Conservation (phyloP, 2,329 filamentous ascomycete species). For the Didymella arachidicola region DNA sequence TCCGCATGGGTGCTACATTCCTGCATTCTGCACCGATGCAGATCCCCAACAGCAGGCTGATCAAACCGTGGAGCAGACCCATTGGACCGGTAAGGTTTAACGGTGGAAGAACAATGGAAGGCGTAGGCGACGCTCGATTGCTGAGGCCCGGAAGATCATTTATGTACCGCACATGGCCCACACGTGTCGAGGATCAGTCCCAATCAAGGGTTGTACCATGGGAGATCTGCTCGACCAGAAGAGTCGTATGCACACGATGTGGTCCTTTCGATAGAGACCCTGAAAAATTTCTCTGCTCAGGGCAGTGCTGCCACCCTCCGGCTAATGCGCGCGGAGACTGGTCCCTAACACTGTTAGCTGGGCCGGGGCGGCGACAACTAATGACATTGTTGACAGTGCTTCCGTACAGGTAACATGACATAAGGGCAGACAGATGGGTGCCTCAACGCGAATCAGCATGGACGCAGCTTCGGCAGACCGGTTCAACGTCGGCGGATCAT, state of each 20-base stretch:
- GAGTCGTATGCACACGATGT: constrained; percentile 7
- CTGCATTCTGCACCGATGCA: constrained; percentile 16
- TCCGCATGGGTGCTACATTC: constrained; percentile 19
- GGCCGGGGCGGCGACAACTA: constrained; percentile 2
- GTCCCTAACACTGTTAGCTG: neutral
- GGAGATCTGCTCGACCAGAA: constrained; percentile 15
- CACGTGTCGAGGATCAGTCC: constrained; percentile 9
- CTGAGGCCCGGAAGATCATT: constrained; percentile 8
- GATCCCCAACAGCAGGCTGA: constrained; percentile 12
- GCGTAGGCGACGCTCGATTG: constrained; percentile 7
- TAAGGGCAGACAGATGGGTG: neutral
- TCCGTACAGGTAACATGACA: constrained; percentile 14
- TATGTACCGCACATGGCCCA: constrained; percentile 15
- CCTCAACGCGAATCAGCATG: neutral
- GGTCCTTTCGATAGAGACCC: constrained; percentile 11
- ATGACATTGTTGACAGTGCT: constrained; percentile 8
- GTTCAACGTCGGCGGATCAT: constrained; percentile 8
- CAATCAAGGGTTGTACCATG: constrained; percentile 1
- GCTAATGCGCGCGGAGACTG: constrained; percentile 3
- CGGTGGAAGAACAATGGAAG: constrained; percentile 1
- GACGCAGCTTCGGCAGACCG: neutral
- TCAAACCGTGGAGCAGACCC: constrained; percentile 12
- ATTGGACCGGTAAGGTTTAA: constrained; percentile 9
- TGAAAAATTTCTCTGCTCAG: constrained; percentile 18
- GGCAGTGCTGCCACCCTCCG: constrained; percentile 1